Percentiles rank a stretch among this genome's conserved stretches.
Evolutionary conservation across 441 rosid genomes (phyloP).

Genomic region (Syzygium malaccense): DNA sequence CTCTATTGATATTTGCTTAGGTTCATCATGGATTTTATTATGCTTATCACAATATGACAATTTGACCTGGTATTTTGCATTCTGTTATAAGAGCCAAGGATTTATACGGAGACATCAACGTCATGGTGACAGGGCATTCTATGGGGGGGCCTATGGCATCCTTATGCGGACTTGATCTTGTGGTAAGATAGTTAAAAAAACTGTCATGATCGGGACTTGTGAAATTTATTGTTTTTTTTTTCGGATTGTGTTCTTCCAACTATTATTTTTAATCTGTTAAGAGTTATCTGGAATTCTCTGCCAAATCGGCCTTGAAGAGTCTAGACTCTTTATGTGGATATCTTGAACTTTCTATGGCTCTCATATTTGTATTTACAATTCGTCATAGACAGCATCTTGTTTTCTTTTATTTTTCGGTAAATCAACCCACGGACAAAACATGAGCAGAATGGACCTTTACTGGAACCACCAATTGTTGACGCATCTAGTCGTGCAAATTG

Average conservation of each 20-base stretch:
- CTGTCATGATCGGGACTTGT: background rate
- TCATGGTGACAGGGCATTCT: slow-evolving; percentile 91
- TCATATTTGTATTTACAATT: background rate
- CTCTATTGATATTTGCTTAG: slow-evolving; percentile 14
- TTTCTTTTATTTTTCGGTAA: background rate
- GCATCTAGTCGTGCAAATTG: background rate
- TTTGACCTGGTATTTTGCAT: slow-evolving; percentile 57
- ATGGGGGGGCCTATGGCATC: slow-evolving; percentile 99
- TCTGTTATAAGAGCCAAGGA: slow-evolving; percentile 50
- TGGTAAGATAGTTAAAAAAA: slow-evolving; percentile 26
- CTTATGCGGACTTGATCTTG: slow-evolving; percentile 81
- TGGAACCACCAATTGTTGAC: accelerated
- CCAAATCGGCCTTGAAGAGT: background rate
- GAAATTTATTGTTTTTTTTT: background rate
- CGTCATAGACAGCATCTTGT: background rate
- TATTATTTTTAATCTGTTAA: background rate
- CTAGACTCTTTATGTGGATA: background rate
- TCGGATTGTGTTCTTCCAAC: background rate
- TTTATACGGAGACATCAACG: slow-evolving; percentile 47
- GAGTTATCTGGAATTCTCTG: background rate
- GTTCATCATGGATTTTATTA: slow-evolving; percentile 88
- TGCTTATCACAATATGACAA: slow-evolving; percentile 85
- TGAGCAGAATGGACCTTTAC: background rate
- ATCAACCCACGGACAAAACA: background rate
- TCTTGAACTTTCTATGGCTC: background rate